Conservation (phyloP, 202 grass and related monocot species). For the Elaeis oleifera region DNA sequence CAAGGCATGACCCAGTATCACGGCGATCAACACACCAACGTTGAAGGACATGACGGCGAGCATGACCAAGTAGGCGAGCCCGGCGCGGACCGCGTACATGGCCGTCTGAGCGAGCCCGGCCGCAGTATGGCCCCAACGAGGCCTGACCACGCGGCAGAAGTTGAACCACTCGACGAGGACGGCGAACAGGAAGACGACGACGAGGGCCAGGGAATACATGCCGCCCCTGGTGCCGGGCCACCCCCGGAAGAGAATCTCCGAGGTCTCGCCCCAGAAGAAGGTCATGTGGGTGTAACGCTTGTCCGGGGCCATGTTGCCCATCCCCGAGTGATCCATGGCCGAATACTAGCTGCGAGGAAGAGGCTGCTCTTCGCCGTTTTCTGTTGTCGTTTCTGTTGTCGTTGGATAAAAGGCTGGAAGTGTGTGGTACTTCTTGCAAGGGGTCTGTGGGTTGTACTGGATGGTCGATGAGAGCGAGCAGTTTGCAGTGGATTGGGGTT, state of each 20-base stretch:
- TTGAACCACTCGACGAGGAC: conserved; percentile 1
- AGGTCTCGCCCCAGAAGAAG: not conserved
- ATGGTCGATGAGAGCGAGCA: too few species aligned
- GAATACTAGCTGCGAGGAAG: not conserved
- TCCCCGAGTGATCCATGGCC: not conserved
- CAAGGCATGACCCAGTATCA: not conserved
- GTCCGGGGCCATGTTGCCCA: not conserved
- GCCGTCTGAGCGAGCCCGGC: not conserved
- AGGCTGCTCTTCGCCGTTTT: too few species aligned
- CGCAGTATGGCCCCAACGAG: not conserved
- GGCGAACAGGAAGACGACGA: not conserved
- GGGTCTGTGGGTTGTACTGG: too few species aligned
- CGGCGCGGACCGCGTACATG: not conserved
- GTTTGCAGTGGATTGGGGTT: too few species aligned
- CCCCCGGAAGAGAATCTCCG: not conserved
- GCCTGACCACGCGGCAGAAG: not conserved
- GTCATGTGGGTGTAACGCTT: conserved; percentile 1
- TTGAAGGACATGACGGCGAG: conserved; percentile 14
- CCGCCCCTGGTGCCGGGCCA: not conserved
- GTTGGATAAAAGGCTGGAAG: too few species aligned
- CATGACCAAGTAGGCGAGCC: conserved; percentile 4
- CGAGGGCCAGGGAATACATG: not conserved
- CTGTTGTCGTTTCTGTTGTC: too few species aligned
- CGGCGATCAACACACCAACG: not conserved
- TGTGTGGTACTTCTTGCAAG: too few species aligned